A percentile compares a stretch with the other conserved stretches of the same genome.
Evolutionary conservation across 257 asterid genomes (phyloP).

Genomic region (Solanum etuberosum): DNA sequence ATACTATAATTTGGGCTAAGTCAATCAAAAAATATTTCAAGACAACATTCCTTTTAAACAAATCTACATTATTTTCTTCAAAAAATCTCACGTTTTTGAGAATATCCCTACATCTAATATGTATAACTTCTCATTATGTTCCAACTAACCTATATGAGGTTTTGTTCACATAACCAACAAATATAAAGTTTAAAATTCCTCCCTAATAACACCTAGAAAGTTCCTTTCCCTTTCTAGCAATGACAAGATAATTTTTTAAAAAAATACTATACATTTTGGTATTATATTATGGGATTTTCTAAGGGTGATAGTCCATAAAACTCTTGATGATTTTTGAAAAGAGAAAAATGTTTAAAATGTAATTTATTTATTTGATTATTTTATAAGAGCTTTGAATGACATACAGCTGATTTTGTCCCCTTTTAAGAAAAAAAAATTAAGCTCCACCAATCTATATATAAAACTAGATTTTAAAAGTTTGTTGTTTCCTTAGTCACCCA

Average conservation of each 20-base stretch:
- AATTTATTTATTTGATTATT: background rate
- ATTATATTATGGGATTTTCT: too few species aligned
- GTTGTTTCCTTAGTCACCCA: constrained; percentile 2
- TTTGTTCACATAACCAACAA: background rate
- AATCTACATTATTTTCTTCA: background rate
- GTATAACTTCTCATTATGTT: background rate
- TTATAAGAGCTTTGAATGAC: background rate
- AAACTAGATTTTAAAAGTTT: background rate
- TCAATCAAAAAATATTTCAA: background rate
- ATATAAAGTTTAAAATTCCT: background rate
- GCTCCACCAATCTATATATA: background rate
- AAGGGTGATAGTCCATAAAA: too few species aligned
- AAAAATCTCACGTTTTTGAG: background rate
- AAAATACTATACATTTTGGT: too few species aligned
- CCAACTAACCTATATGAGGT: too few species aligned
- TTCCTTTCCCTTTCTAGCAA: background rate
- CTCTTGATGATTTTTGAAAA: background rate
- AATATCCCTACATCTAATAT: background rate
- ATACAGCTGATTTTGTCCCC: background rate
- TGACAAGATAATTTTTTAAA: too few species aligned
- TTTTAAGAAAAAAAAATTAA: background rate
- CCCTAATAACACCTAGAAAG: background rate
- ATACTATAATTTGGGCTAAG: background rate
- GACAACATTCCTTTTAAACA: background rate
- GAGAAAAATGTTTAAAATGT: background rate